Evolutionary conservation across 2,329 filamentous ascomycete species (phyloP), one percentile per base, ranked within the genome.

Genomic region (Rugonectria rugulosa): DNA sequence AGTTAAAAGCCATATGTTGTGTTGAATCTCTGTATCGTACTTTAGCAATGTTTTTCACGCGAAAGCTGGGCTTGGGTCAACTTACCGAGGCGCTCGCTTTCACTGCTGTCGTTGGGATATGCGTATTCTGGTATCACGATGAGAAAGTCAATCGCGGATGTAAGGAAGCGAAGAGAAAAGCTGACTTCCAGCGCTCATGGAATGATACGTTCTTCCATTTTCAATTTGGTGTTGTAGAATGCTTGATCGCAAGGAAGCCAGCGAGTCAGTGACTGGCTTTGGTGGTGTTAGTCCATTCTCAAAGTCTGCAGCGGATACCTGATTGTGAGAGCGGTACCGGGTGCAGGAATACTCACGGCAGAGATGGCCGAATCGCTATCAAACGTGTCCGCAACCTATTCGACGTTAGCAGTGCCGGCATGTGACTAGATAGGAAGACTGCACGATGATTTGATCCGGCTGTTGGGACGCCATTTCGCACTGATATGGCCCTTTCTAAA

Each of bases 121-220:
- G 14, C 14, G 20, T 57, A 57, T 38, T 49, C 54, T 57, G 11
- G 4, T 2, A 34, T 34, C 38, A 38, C 5, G 2, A 29, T 11
- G 8, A 4, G 2, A 7, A 15, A 11, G 3, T n/a, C 8, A 34
- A n/a, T n/a, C n/a, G n/a, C n/a, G n/a, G 14, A 6, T 24, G 4
- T 3, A 7, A 8, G 15, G 4, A 11, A 29, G 6, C 7, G 5
- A 2, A 53, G 11, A 19, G 27, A 15, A 3, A 11, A 15, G 6
- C 42, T 38, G 38, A 53, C 54, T 53, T 4, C 54, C 54, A 26
- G 37, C 21, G 8, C 47, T 52, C 46, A 56, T 29, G 3, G 38
- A 24, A n/a, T 53, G 48, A 4, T 57, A 57, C 1, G 42, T 47
- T 3, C 54, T 24, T 5, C 54, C 49, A 44, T 57, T 57, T 21